Evolutionary conservation across 257 asterid species (phyloP).

Genomic region (Jacaranda mimosifolia): DNA sequence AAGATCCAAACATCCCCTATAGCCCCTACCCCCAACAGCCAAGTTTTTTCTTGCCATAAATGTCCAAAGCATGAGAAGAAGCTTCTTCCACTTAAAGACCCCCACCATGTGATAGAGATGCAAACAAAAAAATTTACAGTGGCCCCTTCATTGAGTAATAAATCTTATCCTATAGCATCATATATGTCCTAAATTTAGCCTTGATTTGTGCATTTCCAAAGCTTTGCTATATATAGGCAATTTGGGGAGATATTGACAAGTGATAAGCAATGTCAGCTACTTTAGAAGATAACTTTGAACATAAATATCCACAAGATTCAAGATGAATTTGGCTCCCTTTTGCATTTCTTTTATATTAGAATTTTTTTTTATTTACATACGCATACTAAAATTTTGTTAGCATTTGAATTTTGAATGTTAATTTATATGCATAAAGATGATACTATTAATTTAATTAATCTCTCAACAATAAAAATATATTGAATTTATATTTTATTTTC

Average conservation of each 20-base stretch:
- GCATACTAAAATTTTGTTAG: no score
- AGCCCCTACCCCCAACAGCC: background rate
- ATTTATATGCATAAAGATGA: no score
- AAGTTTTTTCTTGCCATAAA: background rate
- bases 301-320: background rate
- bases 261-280: background rate
- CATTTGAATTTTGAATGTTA: no score
- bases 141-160: background rate
- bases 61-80: background rate
- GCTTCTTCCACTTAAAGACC: constrained; percentile 3
- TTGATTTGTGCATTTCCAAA: constrained; percentile 26
- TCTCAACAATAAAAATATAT: no score
- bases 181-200: constrained; percentile 1
- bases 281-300: background rate
- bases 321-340: background rate
- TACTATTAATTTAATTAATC: no score
- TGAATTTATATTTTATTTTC: no score
- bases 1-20: background rate
- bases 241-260: constrained; percentile 15
- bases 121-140: constrained; percentile 6
- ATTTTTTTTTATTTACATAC: no score
- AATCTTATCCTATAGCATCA: constrained; percentile 24
- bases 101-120: constrained; percentile 24
- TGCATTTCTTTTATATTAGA: no score
- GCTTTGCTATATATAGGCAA: background rate